These are phyloP conservation scores for Pleurotus cornucopiae DNA, from an alignment of 768 basidiomycete species.

Conservation along the genomic window DNA sequence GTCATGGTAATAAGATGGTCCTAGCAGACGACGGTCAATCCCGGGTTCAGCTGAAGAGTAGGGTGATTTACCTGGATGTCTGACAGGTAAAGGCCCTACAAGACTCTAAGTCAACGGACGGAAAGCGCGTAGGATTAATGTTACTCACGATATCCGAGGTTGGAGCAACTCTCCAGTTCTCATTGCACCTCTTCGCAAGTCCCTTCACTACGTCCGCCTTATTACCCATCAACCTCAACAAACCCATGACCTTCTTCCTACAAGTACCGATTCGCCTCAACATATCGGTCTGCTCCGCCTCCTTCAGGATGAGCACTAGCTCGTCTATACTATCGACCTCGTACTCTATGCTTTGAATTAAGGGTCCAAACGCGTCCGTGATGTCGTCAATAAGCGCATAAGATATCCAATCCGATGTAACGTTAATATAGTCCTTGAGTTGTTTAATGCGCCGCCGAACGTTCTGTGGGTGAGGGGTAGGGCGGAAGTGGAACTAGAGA, in stretches of 20 bases:
- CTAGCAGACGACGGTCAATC: slow-evolving; percentile 26
- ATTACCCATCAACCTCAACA: slow-evolving; percentile 95
- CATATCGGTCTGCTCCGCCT: slow-evolving; percentile 98
- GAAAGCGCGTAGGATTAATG: background rate
- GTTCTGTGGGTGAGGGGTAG: slow-evolving; percentile 96
- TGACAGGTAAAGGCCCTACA: slow-evolving; percentile 87
- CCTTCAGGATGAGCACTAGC: slow-evolving; percentile 93
- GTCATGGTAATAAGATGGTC: slow-evolving; percentile 99
- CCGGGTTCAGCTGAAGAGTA: background rate
- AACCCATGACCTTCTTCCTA: slow-evolving; percentile 98
- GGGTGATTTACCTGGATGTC: slow-evolving; percentile 73
- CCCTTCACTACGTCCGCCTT: slow-evolving; percentile 99
- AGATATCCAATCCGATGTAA: slow-evolving; percentile 99
- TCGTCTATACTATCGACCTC: slow-evolving; percentile 99
- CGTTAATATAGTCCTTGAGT: slow-evolving; percentile 97
- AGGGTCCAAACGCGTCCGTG: slow-evolving; percentile 96
- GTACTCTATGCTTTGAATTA: slow-evolving; percentile 98
- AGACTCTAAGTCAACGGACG: background rate
- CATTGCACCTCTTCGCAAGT: slow-evolving; percentile 95
- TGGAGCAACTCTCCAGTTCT: slow-evolving; percentile 97
- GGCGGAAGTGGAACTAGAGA: slow-evolving; percentile 89
- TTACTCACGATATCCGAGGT: slow-evolving; percentile 87
- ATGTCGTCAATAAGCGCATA: slow-evolving; percentile 99
- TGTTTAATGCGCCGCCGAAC: slow-evolving; percentile 98
- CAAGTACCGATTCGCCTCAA: slow-evolving; percentile 94